Base-by-base conservation (phyloP, 2,329 filamentous ascomycete species). In the Xylariaceae sp. region DNA sequence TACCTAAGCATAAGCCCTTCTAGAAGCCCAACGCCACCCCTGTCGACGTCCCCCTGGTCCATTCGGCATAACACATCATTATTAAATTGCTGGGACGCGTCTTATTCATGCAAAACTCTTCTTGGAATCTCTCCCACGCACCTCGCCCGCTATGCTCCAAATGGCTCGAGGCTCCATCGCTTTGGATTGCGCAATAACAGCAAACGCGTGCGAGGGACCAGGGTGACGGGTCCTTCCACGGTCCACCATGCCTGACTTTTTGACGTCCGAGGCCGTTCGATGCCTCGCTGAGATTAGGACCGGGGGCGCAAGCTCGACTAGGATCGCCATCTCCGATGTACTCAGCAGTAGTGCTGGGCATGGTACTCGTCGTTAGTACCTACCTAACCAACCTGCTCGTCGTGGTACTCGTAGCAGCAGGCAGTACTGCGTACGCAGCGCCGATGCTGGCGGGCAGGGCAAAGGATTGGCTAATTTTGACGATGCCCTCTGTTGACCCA, bases 81-180 rank as follows among this genome's bases (percentile, higher is more conserved):
- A 73, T 78, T 77, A 78, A 76, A 79, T 79, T 79, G 69, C 76
- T 75, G 73, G 76, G 76, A 77, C 73, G 68, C 69, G 71, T 74
- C 74, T 74, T 68, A 67, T 76, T 80, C 74, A 79, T 79, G 77
- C 77, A 66, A 67, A 63, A 62, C 54, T 71, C 73, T 70, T 72
- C 63, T 62, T 62, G 56, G 57, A 37, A 58, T 58, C 50, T 18
- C 18, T 47, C 2, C 15, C 39, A 10, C 23, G 39, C 57, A 57
- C 50, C 55, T 50, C 60, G 47, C 53, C 49, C 51, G 48, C 59
- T 60, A 64, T 62, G 65, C 65, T 51, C 54, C 60, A 58, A 71
- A 64, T 66, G 64, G 69, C 58, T 62, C 64, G 62, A 61, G 59
- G 56, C 57, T 63, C 67, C 58, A 62, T 66, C 69, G 73, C 74